Percentiles rank a stretch among this genome's conserved stretches.
Conservation (phyloP, 495 filamentous ascomycete genomes). For the Penicillium daleae region DNA sequence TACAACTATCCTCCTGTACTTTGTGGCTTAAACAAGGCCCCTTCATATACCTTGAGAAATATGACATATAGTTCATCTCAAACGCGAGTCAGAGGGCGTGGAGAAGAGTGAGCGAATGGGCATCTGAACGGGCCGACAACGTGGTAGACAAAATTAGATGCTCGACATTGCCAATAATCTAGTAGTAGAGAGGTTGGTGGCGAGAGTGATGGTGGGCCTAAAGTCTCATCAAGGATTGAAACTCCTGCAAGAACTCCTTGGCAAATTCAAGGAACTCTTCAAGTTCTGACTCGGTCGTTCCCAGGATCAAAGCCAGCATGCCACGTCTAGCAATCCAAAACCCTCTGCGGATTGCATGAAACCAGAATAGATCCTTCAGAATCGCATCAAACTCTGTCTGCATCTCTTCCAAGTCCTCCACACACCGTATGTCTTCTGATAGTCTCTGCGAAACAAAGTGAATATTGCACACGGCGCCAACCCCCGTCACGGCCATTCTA, state of each 20-base stretch:
- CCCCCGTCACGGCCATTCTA: constrained; percentile 23
- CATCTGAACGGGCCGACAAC: too few relatives aligned
- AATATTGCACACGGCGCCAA: constrained; percentile 24
- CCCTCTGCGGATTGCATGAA: constrained; percentile 51
- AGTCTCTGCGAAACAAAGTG: constrained; percentile 20
- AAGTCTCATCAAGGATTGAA: not conserved
- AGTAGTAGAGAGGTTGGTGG: not conserved
- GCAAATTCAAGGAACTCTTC: constrained; percentile 34
- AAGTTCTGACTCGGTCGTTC: constrained; percentile 42
- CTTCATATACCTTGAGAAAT: too few relatives aligned
- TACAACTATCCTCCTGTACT: too few relatives aligned
- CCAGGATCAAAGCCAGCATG: constrained; percentile 46
- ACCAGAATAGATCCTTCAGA: constrained; percentile 52
- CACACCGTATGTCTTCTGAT: constrained; percentile 19
- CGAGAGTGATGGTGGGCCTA: not conserved
- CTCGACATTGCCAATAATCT: too few relatives aligned
- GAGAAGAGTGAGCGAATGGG: too few relatives aligned
- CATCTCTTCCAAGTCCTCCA: not conserved
- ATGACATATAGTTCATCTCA: too few relatives aligned
- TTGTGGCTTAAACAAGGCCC: too few relatives aligned
- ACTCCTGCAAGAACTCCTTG: not conserved
- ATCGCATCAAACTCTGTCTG: constrained; percentile 6
- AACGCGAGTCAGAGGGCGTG: too few relatives aligned
- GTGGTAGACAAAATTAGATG: too few relatives aligned
- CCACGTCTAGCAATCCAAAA: constrained; percentile 52